Conservation (phyloP, 768 basidiomycete genomes). For the Tricholoma hemisulphureum region DNA sequence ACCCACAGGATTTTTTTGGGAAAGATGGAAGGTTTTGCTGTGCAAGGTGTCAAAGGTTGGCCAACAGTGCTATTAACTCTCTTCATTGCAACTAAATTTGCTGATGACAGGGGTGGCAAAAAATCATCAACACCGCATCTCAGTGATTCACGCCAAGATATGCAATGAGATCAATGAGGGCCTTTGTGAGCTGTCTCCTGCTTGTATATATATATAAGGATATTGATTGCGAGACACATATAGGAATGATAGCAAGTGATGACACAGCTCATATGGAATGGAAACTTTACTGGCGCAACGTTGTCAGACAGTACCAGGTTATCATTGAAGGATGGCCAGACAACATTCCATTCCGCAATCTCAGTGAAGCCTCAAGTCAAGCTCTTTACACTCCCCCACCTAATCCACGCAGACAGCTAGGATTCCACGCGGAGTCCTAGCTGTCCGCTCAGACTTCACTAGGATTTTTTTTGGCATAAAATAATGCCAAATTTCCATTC, state of each 20-base stretch:
- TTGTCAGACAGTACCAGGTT: slow-evolving; percentile 8
- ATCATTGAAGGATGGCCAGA: slow-evolving; percentile 12
- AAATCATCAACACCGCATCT: slow-evolving; percentile 1
- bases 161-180: slow-evolving; percentile 6
- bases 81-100: not conserved
- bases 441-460: too few species aligned
- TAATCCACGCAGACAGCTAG: too few species aligned
- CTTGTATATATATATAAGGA: not conserved
- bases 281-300: slow-evolving; percentile 10
- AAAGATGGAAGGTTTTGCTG: too few species aligned
- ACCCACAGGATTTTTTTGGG: slow-evolving; percentile 5
- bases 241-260: slow-evolving; percentile 4
- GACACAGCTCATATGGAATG: slow-evolving; percentile 8
- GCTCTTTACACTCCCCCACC: too few species aligned
- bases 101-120: slow-evolving; percentile 3
- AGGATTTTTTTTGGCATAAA: too few species aligned
- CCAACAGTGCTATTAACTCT: not conserved
- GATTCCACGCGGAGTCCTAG: too few species aligned
- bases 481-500: too few species aligned
- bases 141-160: not conserved
- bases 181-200: not conserved
- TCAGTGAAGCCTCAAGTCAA: too few species aligned
- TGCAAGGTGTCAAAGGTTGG: slow-evolving; percentile 12
- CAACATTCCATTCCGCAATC: slow-evolving; percentile 1
- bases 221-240: not conserved